These are phyloP conservation scores for Sphaerulina musiva DNA, from an alignment of 2,329 filamentous ascomycete species.

Conservation along the genomic window DNA sequence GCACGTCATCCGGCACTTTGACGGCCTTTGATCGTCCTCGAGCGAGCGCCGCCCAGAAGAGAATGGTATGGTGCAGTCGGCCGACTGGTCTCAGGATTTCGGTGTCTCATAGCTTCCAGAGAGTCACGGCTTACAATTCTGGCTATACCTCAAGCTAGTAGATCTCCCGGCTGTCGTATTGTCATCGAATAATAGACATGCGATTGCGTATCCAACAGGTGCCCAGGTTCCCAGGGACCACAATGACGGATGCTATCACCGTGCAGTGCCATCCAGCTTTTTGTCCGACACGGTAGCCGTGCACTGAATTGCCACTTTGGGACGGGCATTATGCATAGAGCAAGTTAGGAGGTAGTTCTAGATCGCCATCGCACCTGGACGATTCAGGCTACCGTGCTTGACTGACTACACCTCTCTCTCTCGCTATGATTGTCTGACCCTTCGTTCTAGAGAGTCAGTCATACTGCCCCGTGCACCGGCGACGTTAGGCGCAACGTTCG, in stretches of 20 bases:
- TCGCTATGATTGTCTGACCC: too few species aligned
- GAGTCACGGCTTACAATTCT: not conserved
- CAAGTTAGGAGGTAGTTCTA: not conserved
- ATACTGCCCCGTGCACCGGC: not conserved
- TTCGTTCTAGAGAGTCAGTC: not conserved
- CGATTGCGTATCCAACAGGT: too few species aligned
- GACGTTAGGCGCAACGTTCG: not conserved
- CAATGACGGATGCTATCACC: too few species aligned
- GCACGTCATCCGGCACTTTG: not conserved
- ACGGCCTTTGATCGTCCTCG: not conserved
- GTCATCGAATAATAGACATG: not conserved
- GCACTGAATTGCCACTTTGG: not conserved
- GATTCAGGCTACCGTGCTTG: not conserved
- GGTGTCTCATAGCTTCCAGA: not conserved
- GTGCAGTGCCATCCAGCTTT: too few species aligned
- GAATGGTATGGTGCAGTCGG: not conserved
- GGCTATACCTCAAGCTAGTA: not conserved
- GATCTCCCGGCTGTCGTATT: not conserved
- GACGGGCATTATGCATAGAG: not conserved
- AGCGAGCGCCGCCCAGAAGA: not conserved
- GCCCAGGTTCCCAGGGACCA: too few species aligned
- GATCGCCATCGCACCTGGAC: not conserved
- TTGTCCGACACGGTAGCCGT: not conserved
- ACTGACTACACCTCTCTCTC: not conserved
- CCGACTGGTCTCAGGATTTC: not conserved